Base-by-base conservation (phyloP, 2,329 filamentous ascomycete species). In the Cryphonectria naterciae region DNA sequence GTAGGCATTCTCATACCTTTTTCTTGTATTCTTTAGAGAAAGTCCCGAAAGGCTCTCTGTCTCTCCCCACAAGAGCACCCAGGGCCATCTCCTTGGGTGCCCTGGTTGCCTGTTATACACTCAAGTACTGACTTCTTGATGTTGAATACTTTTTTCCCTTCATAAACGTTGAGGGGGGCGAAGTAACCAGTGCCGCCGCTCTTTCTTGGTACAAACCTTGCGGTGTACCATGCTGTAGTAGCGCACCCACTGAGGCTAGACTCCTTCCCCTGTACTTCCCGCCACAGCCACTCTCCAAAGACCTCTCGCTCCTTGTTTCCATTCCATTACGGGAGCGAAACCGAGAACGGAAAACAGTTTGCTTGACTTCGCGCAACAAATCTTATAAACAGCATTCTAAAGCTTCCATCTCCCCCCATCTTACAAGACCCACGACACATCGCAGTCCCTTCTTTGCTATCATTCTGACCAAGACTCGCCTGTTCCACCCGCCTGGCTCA, bases 221-320 rank as follows among this genome's bases (percentile, higher is more conserved):
- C 35, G 37, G 13, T 60, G 56, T 28, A 32, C 25, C 56, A 60
- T 46, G 19, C 43, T 46, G 22, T 49, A 49, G 46, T 10, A 49
- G 19, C 46, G 19, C 46, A 22, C 4, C 22, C 46, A 10, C 17
- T 49, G 46, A 49, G 46, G 46, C 46, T 49, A 49, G 17, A 49
- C 46, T 8, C 58, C 60, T 25, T 63, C n/a, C 37, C 22, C 35
- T 43, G 61, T 15, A 28, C 61, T 64, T 46, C 39, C 61, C 61
- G 61, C 61, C 61, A 43, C 61, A 43, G 61, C 61, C 61, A 46
- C 61, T 39, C 1, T 19, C 37, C 39, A 43, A 37, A 6, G 52
- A 19, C 3, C 37, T 25, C 35, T 62, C 37, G 58, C 37, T 37
- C 35, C 58, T 39, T 17, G 3, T 46, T 41, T 25, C 43, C 22